Base-by-base conservation (phyloP, 1,284 basidiomycete genomes). In the Trichosporon sp. region DNA sequence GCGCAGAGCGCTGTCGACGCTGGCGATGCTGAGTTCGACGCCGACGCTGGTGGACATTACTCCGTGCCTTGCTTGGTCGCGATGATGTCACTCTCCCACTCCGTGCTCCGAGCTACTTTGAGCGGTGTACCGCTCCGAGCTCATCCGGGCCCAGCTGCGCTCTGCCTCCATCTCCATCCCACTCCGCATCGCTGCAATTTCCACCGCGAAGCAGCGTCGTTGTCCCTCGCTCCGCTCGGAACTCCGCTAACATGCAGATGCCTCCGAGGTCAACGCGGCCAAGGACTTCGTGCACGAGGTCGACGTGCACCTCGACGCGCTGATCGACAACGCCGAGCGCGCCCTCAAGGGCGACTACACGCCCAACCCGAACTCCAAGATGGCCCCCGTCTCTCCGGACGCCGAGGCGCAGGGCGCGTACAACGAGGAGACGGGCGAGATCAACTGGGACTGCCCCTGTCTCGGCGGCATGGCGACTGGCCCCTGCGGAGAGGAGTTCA, bases 401-500 rank as follows among this genome's bases (percentile, higher is more conserved):
- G 70, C 74, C 2, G 70, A 72, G n/a, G 65, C 54, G 67, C 79
- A 85, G 74, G 85, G 86, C 12, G 88, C 88, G 0, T 89, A 86
- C 87, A 92, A 99, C 85, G 95, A 96, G 21, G 93, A 90, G 76
- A 99, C 96, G 0, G 96, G 96, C 66, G 94, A 97, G 87, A 96
- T 98, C 80, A 98, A 98, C 86, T 98, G 95, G 94, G 94, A 96
- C 82, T 98, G 94, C 82, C 93, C 94, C 75, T 99, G 96, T 83
- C 89, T 99, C 11, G 96, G 96, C 32, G 97, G 96, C 69, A 98
- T 99, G 97, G 96, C 97, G 2, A 88, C 98, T 79, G 97, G 97
- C 5, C 94, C 96, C 1, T 99, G 96, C 80, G 96, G 96, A 11
- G 88, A 89, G 75, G 88, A 98, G 79, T 99, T 99, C 87, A 91